phyloP scores from a whole-genome alignment of 2,329 filamentous ascomycete species.

The Fusarium virguliforme region DNA sequence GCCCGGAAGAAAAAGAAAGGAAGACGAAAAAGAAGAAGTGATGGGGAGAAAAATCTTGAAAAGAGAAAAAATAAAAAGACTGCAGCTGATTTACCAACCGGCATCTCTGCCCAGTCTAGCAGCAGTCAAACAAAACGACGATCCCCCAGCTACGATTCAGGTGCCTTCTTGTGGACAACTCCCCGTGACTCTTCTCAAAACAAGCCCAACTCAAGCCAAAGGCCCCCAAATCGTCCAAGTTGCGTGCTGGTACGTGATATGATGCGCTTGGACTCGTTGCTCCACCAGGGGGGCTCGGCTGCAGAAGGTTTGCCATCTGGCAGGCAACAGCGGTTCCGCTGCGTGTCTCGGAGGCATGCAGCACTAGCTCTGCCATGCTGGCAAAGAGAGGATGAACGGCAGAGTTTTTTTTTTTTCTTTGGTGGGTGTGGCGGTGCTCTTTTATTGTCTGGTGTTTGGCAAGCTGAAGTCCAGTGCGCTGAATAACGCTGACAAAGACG shows the following conservation, averaged over 20 bases:
- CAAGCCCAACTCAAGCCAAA: neutral
- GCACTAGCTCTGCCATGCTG: constrained; percentile 10
- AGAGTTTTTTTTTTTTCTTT: neutral
- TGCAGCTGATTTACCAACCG: neutral
- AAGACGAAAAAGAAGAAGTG: neutral
- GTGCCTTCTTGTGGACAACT: neutral
- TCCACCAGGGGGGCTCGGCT: constrained; percentile 2
- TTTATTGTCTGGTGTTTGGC: neutral
- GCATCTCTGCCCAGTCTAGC: neutral
- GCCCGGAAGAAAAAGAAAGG: neutral
- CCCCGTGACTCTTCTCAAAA: neutral
- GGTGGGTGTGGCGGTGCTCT: neutral
- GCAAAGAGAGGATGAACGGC: neutral
- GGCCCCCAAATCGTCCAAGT: neutral
- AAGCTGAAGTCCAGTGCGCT: neutral
- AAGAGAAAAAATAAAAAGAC: neutral
- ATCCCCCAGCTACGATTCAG: neutral
- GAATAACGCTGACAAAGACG: neutral
- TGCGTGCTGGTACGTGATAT: neutral
- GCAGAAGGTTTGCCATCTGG: neutral
- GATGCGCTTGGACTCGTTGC: neutral
- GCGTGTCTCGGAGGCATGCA: neutral
- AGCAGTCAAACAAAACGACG: too few species aligned
- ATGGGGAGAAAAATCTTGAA: too few species aligned
- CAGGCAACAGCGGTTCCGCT: constrained; percentile 3